Evolutionary conservation across 179 eudicot species (phyloP).

Genomic region (Gypsophila paniculata): DNA sequence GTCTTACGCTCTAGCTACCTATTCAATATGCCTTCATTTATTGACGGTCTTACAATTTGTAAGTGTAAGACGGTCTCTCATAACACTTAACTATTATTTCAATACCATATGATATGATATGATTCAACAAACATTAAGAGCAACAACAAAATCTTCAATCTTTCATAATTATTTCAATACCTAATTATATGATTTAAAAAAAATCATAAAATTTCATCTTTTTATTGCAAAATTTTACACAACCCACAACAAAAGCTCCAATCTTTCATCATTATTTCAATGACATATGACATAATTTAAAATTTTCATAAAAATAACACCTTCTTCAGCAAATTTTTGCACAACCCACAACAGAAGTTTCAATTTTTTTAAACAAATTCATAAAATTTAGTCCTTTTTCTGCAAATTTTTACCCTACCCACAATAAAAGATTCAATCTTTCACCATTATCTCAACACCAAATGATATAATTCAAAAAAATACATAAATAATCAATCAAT

Average conservation of each 20-base stretch:
- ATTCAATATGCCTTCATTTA: too few species aligned
- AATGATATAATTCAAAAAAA: neutral
- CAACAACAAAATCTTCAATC: neutral
- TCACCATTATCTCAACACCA: neutral
- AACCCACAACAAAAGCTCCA: neutral
- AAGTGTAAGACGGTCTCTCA: too few species aligned
- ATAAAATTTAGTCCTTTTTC: constrained; percentile 59
- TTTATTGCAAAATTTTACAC: constrained; percentile 24
- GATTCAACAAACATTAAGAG: too few species aligned
- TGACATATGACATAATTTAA: neutral
- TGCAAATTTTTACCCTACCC: constrained; percentile 27
- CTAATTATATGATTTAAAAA: too few species aligned
- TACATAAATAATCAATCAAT: neutral
- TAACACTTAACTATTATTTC: too few species aligned
- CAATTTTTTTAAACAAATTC: neutral
- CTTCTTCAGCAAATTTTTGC: constrained; percentile 52
- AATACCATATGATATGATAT: too few species aligned
- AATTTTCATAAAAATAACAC: constrained; percentile 35
- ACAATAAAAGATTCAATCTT: neutral
- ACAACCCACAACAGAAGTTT: neutral
- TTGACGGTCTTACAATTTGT: too few species aligned
- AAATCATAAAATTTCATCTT: neutral
- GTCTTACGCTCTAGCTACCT: too few species aligned
- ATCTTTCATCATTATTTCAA: neutral
- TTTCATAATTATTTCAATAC: neutral